Evolutionary conservation across 805 yeast species (phyloP).

Genomic region (Barnettozyma salicaria): DNA sequence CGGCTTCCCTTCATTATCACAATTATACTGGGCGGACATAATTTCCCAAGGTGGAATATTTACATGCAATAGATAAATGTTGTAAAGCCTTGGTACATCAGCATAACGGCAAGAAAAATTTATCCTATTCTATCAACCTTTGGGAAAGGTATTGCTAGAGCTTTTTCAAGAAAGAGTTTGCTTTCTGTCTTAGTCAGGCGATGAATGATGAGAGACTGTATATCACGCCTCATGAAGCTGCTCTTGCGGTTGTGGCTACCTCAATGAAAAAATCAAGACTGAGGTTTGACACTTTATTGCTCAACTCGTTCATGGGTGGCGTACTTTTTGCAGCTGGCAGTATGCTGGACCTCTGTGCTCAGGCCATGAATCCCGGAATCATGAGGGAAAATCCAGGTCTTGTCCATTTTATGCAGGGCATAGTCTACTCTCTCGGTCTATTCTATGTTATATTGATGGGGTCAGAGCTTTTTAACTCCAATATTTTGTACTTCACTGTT

Average conservation of each 20-base stretch:
- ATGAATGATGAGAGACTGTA: conserved; percentile 48
- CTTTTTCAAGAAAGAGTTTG: too few relatives aligned
- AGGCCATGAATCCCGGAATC: conserved; percentile 43
- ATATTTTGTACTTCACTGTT: conserved; percentile 63
- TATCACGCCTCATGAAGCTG: conserved; percentile 74
- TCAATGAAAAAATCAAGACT: conserved; percentile 78
- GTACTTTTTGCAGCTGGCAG: conserved; percentile 66
- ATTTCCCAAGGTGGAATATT: too few relatives aligned
- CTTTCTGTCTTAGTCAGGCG: too few relatives aligned
- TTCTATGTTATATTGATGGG: conserved; percentile 74
- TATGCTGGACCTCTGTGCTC: conserved; percentile 54
- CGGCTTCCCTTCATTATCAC: too few relatives aligned
- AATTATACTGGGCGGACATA: too few relatives aligned
- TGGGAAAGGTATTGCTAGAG: too few relatives aligned
- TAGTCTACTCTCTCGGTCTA: conserved; percentile 62
- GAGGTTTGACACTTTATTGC: conserved; percentile 47
- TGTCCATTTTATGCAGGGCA: conserved; percentile 50
- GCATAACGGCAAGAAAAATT: too few relatives aligned
- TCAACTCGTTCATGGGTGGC: conserved; percentile 69
- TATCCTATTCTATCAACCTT: too few relatives aligned
- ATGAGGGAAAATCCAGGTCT: conserved; percentile 44
- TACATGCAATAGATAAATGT: too few relatives aligned
- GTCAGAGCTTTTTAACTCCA: conserved; percentile 70
- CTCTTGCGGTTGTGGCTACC: conserved; percentile 79
- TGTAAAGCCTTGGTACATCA: too few relatives aligned